These are phyloP conservation scores for Pilobolus umbonatus DNA, from an alignment of 192 early-diverging fungal species.

Conservation along the genomic window DNA sequence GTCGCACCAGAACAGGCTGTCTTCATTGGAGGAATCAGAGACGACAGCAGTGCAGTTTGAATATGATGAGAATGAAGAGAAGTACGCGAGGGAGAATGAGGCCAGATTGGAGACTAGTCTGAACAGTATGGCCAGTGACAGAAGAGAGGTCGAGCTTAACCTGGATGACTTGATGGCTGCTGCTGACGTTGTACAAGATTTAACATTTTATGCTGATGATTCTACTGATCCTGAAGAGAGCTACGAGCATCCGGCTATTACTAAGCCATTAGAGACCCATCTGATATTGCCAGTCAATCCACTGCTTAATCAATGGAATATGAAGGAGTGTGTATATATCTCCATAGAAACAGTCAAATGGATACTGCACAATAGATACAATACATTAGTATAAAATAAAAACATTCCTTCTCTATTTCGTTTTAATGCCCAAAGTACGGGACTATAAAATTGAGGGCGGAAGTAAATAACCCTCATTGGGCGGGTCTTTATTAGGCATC, in stretches of 20 bases:
- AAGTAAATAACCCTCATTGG: no score
- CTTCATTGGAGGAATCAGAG: background rate
- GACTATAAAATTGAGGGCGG: no score
- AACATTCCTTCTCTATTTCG: background rate
- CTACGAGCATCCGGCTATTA: conserved; percentile 6
- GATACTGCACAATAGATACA: background rate
- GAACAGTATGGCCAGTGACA: background rate
- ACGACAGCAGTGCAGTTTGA: background rate
- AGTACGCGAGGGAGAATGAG: background rate
- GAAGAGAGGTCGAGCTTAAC: background rate
- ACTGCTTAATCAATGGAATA: background rate
- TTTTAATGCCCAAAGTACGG: no score
- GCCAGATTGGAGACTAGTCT: background rate
- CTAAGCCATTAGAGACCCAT: background rate
- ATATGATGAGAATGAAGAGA: background rate
- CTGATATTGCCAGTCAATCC: background rate
- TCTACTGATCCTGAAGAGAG: background rate
- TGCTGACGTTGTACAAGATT: background rate
- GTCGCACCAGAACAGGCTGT: background rate
- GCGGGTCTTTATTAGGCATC: no score
- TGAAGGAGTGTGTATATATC: background rate
- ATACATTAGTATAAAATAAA: background rate
- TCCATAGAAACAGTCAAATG: background rate
- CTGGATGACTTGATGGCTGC: background rate
- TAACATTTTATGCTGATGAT: background rate